Conservation (phyloP, 805 yeast species). For the Ogataea pini region DNA sequence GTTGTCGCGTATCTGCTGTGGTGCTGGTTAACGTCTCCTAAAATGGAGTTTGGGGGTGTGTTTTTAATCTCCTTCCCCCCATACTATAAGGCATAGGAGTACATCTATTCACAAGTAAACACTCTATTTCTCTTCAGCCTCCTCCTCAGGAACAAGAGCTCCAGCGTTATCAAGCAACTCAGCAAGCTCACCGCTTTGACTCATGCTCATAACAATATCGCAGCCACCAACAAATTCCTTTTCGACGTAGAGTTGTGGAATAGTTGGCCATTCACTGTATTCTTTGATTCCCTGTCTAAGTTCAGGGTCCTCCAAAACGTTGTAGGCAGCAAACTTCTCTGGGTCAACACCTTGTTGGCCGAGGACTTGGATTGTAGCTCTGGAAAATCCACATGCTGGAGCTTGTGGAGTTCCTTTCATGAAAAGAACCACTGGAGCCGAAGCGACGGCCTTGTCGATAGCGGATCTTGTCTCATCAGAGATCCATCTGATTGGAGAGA, state of each 20-base stretch:
- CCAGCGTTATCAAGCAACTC: slow-evolving; percentile 77
- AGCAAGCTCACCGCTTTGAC: slow-evolving; percentile 85
- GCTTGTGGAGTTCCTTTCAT: slow-evolving; percentile 99
- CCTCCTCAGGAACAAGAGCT: slow-evolving; percentile 80
- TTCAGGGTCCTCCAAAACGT: slow-evolving; percentile 92
- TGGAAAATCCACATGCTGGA: slow-evolving; percentile 96
- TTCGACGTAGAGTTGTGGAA: slow-evolving; percentile 90
- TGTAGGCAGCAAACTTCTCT: slow-evolving; percentile 91
- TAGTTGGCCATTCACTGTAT: slow-evolving; percentile 96
- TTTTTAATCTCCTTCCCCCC: neutral
- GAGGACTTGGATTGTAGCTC: slow-evolving; percentile 88
- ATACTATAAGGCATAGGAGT: slow-evolving; percentile 29
- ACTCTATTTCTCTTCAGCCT: slow-evolving; percentile 31
- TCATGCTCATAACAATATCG: slow-evolving; percentile 91
- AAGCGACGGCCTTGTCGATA: slow-evolving; percentile 77
- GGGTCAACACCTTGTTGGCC: slow-evolving; percentile 99
- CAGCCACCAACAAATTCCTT: slow-evolving; percentile 97
- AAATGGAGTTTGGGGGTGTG: slow-evolving; percentile 22
- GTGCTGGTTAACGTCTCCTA: slow-evolving; percentile 16
- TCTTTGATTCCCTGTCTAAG: slow-evolving; percentile 95
- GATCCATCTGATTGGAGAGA: slow-evolving; percentile 39
- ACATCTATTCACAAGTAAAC: slow-evolving; percentile 17
- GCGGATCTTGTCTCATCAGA: slow-evolving; percentile 82
- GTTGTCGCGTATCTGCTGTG: too few species aligned
- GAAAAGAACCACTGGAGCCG: slow-evolving; percentile 93